Percentiles rank a stretch among this genome's conserved stretches.
phyloP scores from a whole-genome alignment of 768 basidiomycete genomes.

The Tremella yokohamensis region DNA sequence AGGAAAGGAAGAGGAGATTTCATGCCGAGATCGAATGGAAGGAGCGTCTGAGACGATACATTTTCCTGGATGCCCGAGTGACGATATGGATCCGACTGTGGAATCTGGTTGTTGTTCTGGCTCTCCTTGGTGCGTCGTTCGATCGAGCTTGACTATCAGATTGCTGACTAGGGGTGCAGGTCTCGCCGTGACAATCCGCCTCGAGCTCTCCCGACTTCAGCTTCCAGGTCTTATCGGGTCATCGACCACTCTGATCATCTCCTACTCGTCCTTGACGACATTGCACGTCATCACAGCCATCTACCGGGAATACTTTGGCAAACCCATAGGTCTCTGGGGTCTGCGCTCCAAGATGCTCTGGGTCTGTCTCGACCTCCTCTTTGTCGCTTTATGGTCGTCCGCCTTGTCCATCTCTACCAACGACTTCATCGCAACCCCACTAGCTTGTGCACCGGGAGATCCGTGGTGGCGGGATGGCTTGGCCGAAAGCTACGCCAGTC shows the following conservation, averaged over 20 bases:
- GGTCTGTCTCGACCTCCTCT: slow-evolving; percentile 49
- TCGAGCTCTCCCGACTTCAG: slow-evolving; percentile 22
- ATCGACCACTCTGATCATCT: slow-evolving; percentile 45
- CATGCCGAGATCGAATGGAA: slow-evolving; percentile 25
- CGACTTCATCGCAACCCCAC: slow-evolving; percentile 48
- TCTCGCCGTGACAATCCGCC: slow-evolving; percentile 28
- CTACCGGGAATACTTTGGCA: slow-evolving; percentile 49
- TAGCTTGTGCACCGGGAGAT: slow-evolving; percentile 35
- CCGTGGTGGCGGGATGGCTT: slow-evolving; percentile 45
- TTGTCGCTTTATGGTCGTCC: slow-evolving; percentile 48
- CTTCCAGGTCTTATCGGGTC: slow-evolving; percentile 45
- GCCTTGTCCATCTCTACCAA: slow-evolving; percentile 41
- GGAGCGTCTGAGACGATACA: slow-evolving; percentile 21
- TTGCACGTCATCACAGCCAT: slow-evolving; percentile 45
- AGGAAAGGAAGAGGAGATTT: slow-evolving; percentile 14
- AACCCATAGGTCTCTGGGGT: slow-evolving; percentile 51
- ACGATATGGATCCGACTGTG: slow-evolving; percentile 35
- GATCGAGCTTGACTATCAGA: neutral
- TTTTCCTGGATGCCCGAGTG: slow-evolving; percentile 41
- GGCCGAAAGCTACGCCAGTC: slow-evolving; percentile 15
- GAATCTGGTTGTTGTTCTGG: slow-evolving; percentile 31
- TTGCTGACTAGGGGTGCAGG: slow-evolving; percentile 13
- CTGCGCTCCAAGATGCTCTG: slow-evolving; percentile 50
- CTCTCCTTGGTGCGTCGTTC: slow-evolving; percentile 28
- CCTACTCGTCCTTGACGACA: slow-evolving; percentile 40